Percentiles rank a stretch among this genome's conserved stretches.
Evolutionary conservation across 2,329 filamentous ascomycete genomes (phyloP).

Genomic region (Samsoniella hepiali): DNA sequence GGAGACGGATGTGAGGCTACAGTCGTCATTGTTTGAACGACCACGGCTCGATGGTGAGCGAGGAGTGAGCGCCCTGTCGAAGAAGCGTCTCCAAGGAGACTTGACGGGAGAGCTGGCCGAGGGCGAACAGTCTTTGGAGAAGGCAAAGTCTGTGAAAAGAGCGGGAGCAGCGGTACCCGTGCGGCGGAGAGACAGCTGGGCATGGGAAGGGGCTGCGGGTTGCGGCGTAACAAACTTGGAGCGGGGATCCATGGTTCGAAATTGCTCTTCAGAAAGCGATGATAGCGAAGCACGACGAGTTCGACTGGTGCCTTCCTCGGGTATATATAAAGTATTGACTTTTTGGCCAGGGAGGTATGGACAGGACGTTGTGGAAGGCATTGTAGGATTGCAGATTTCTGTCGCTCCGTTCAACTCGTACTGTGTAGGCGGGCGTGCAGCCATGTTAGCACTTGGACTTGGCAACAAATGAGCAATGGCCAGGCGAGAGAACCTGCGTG

Average conservation of each 20-base stretch:
- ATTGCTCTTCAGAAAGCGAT: slow-evolving; percentile 55
- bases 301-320: slow-evolving; percentile 61
- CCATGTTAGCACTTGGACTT: slow-evolving; percentile 2
- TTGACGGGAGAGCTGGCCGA: slow-evolving; percentile 26
- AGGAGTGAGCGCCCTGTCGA: slow-evolving; percentile 5
- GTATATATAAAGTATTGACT: slow-evolving; percentile 81
- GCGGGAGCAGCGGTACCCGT: slow-evolving; percentile 30
- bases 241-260: slow-evolving; percentile 72
- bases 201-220: slow-evolving; percentile 33
- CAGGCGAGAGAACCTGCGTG: slow-evolving; percentile 8
- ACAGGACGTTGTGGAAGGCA: slow-evolving; percentile 74
- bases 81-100: slow-evolving; percentile 47
- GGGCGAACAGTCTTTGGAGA: slow-evolving; percentile 33
- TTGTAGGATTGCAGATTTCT: slow-evolving; percentile 70
- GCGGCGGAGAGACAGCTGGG: slow-evolving; percentile 31
- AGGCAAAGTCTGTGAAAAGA: slow-evolving; percentile 43
- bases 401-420: slow-evolving; percentile 78
- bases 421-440: slow-evolving; percentile 42
- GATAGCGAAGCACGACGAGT: slow-evolving; percentile 64
- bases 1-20: slow-evolving; percentile 29
- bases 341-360: slow-evolving; percentile 84
- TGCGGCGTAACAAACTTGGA: slow-evolving; percentile 73
- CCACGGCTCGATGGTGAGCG: background rate
- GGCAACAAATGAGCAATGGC: slow-evolving; percentile 6
- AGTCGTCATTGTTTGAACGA: slow-evolving; percentile 14